Evolutionary conservation across 306 rosid species (phyloP).

Genomic region (Dryas octopetala): DNA sequence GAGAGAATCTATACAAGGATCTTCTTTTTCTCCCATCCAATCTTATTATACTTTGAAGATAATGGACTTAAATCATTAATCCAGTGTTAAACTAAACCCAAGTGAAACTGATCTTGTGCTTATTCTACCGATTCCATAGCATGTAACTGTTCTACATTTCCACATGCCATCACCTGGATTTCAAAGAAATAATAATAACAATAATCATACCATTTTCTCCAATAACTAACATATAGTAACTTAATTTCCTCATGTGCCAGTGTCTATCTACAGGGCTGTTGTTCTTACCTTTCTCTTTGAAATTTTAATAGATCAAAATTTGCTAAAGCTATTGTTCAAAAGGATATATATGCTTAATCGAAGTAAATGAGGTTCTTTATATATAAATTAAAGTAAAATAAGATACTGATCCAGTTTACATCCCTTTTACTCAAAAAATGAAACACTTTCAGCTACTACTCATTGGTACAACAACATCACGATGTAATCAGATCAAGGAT

Average conservation of each 20-base stretch:
- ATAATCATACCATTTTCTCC: no score
- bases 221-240: no score
- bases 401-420: background rate
- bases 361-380: background rate
- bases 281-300: background rate
- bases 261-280: no score
- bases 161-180: background rate
- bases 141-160: background rate
- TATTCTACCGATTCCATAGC: background rate
- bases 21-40: background rate
- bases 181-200: no score
- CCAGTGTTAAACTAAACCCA: background rate
- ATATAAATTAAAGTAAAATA: background rate
- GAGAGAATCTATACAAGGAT: slow-evolving; percentile 4
- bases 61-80: background rate
- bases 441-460: background rate
- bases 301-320: background rate
- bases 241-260: no score
- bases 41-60: slow-evolving; percentile 1
- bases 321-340: background rate
- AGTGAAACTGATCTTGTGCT: background rate
- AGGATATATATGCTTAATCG: background rate
- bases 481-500: background rate
- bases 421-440: background rate
- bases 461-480: background rate